phyloP scores from a whole-genome alignment of 2,329 filamentous ascomycete species.

The Fusarium sp. region DNA sequence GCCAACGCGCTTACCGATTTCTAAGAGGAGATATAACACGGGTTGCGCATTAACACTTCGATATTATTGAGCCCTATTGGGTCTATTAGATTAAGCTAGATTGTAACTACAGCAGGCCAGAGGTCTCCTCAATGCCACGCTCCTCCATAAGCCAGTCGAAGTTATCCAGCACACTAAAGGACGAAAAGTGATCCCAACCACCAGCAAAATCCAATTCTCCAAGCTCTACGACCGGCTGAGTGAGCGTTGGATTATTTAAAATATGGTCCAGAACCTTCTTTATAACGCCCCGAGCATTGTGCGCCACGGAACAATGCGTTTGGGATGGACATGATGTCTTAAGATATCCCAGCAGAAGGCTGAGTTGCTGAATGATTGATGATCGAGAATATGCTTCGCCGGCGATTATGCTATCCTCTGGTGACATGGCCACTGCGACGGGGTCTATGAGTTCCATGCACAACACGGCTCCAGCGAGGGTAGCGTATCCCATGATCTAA shows the following conservation, averaged over 20 bases:
- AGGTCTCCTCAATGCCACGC: fast-evolving
- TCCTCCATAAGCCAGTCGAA: neutral
- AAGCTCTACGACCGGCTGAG: fast-evolving
- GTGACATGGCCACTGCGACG: fast-evolving
- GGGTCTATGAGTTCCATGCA: neutral
- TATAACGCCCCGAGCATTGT: neutral
- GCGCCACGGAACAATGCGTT: neutral
- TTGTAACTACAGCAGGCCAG: neutral
- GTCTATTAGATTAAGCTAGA: fast-evolving
- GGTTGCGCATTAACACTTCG: too few species aligned
- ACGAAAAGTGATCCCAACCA: neutral
- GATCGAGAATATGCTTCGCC: neutral
- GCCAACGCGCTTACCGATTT: fast-evolving
- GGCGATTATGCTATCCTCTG: fast-evolving
- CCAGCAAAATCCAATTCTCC: neutral
- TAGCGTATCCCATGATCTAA: neutral
- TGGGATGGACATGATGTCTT: neutral
- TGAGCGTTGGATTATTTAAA: neutral
- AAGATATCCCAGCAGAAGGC: neutral
- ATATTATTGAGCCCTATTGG: too few species aligned
- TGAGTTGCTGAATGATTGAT: neutral
- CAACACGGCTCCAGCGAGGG: neutral
- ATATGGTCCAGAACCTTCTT: neutral
- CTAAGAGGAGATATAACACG: too few species aligned
- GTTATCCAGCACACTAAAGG: neutral